A percentile compares a stretch with the other conserved stretches of the same genome.
phyloP scores from a whole-genome alignment of 495 filamentous ascomycete species.

The Sordaria brevicollis region DNA sequence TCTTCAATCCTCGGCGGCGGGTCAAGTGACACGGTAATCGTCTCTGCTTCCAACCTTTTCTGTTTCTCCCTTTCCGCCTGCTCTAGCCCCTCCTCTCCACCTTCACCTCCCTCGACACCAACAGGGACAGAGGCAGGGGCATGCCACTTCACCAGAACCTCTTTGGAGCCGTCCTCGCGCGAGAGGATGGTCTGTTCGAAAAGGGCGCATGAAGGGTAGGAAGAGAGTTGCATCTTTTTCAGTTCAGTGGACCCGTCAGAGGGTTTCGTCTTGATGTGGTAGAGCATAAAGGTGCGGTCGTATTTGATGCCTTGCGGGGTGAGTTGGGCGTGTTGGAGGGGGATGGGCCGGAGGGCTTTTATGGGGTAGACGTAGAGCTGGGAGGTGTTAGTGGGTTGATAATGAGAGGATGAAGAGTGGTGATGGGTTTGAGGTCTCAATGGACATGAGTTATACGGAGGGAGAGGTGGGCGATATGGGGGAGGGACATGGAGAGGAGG shows the following conservation, averaged over 20 bases:
- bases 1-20: slow-evolving; percentile 12
- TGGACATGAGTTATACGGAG: not conserved
- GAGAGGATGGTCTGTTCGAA: slow-evolving; percentile 50
- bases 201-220: slow-evolving; percentile 54
- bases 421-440: not conserved
- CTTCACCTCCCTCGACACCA: not conserved
- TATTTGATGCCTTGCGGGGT: slow-evolving; percentile 59
- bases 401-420: not conserved
- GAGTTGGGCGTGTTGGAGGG: slow-evolving; percentile 43
- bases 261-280: slow-evolving; percentile 33
- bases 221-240: slow-evolving; percentile 57
- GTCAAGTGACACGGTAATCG: not conserved
- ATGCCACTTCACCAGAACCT: not conserved
- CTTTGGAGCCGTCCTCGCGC: not conserved
- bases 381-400: slow-evolving; percentile 1
- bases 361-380: slow-evolving; percentile 85
- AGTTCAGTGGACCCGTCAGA: slow-evolving; percentile 25
- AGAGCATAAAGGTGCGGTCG: slow-evolving; percentile 74
- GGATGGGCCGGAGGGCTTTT: slow-evolving; percentile 65
- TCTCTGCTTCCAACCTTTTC: not conserved
- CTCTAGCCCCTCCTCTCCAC: not conserved
- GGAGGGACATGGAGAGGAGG: not conserved
- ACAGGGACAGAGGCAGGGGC: not conserved
- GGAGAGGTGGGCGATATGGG: too few relatives aligned
- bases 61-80: not conserved